Evolutionary conservation across 2,329 filamentous ascomycete species (phyloP), one percentile per base, ranked within the genome.

Genomic region (Blastomyces gilchristii): DNA sequence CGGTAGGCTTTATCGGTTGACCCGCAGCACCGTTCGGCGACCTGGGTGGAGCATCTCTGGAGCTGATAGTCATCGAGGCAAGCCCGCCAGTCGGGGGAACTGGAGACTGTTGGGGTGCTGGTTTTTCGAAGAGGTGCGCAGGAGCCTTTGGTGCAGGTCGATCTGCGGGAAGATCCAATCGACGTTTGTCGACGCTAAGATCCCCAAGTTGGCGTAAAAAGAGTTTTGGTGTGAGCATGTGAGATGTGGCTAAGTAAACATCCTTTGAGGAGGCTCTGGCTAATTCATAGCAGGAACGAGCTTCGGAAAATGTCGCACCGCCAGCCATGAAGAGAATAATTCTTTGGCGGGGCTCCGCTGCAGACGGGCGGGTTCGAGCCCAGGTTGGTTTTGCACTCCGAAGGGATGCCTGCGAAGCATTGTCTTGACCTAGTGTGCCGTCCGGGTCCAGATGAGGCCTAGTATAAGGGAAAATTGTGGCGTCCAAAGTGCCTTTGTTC

Each of bases 281-380:
- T 34, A 93, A 79, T 70, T 97, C 91, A 73, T 97, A 97, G 77
- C 94, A 99, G 14, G 87, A 83, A 37, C 94, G 86, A 41, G 90
- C 84, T 77, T 99, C 94, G 5, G 90, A 91, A 74, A 93, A 96
- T 0, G 94, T 97, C 25, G 94, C 94, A 54, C 94, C 94, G 58
- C 94, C 94, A 1, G 93, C 94, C 83, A 97, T 88, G 73, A 96
- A 97, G 18, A 97, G 87, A 64, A 99, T 89, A 62, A 97, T 83
- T 61, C 94, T 86, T 74, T 99, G 94, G 61, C 88, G 85, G 67
- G 92, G 95, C 73, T 97, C 93, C 65, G 81, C 85, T 64, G 80
- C 86, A 37, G 86, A 84, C 56, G 88, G 83, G 53, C 91, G 87
- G 11, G 89, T 87, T 61, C 90, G 90, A 1, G 94, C 94, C 94